Base-by-base conservation (phyloP, 495 filamentous ascomycete genomes). In the Apodospora peruviana region DNA sequence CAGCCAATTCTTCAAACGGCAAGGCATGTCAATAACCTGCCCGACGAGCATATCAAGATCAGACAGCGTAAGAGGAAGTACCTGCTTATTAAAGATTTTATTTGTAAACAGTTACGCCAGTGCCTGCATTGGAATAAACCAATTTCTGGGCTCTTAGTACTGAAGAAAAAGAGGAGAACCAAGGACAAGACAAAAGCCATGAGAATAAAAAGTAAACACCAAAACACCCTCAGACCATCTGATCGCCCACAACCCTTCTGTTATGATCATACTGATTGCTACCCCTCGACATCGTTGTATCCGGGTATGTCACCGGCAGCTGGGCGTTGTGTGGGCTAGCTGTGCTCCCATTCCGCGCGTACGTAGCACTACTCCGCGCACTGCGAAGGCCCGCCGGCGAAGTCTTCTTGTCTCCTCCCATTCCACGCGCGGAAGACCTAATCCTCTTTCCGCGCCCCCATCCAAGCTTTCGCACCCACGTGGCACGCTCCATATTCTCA, bases 401-500 rank as follows among this genome's bases (percentile, higher is more conserved):
- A 32, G 27, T 14, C 7, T 7, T 7, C n/a, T n/a, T n/a, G n/a
- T n/a, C n/a, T n/a, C n/a, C n/a, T n/a, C n/a, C n/a, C n/a, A n/a
- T n/a, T n/a, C n/a, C n/a, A n/a, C n/a, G n/a, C 7, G 27, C 27
- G 27, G 27, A 32, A 7, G 27, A 32, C 27, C 27, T 32, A 7
- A 32, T 14, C 27, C 14, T 32, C 27, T 32, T 32, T 32, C 27
- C 14, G 7, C 27, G 27, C 14, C 27, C 27, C 27, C 27, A 32
- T 7, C 27, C 27, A 7, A 32, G 27, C 14, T 32, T 32, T 14
- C 27, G 7, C 7, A 32, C 27, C 27, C 27, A 32, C 7, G 14
- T 14, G 7, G 27, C 63, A 2, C 72, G 54, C 46, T 72, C 68
- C 9, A 48, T 48, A 14, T 32, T 7, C 27, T 32, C 27, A 32